These are phyloP conservation scores for Grosmannia clavigera DNA, from an alignment of 2,329 filamentous ascomycete genomes.

Conservation along the genomic window DNA sequence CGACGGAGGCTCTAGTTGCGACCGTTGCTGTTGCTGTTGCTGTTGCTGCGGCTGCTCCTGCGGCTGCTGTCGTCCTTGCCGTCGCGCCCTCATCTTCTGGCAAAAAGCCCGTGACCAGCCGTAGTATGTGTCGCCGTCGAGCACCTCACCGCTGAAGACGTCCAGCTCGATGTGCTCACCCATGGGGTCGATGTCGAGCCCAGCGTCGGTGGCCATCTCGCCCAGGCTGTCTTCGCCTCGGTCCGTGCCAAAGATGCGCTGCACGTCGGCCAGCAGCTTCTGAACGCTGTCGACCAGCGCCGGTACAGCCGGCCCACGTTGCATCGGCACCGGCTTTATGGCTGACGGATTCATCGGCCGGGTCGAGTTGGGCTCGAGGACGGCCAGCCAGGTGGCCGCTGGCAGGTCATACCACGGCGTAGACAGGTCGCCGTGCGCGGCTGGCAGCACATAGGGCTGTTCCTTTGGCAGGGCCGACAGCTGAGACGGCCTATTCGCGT, in stretches of 20 bases:
- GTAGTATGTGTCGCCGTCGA: conserved; percentile 66
- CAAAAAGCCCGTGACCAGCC: conserved; percentile 78
- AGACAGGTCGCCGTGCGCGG: conserved; percentile 61
- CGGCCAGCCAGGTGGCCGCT: conserved; percentile 67
- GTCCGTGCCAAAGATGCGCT: conserved; percentile 48
- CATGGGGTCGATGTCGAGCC: conserved; percentile 52
- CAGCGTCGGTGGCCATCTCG: conserved; percentile 37
- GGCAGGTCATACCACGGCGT: conserved; percentile 73
- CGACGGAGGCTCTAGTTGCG: conserved; percentile 3
- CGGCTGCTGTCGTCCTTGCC: conserved; percentile 16
- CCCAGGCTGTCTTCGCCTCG: conserved; percentile 26
- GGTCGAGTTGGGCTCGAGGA: conserved; percentile 64
- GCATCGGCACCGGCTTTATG: conserved; percentile 60
- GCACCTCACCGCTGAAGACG: conserved; percentile 51
- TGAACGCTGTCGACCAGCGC: conserved; percentile 57
- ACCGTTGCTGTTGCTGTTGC: conserved; percentile 13
- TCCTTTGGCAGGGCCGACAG: conserved; percentile 3
- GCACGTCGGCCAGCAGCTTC: conserved; percentile 54
- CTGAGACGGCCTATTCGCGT: conserved; percentile 16
- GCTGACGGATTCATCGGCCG: conserved; percentile 59
- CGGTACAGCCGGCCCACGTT: conserved; percentile 54
- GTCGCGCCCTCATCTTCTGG: conserved; percentile 60
- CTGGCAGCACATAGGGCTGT: conserved; percentile 53
- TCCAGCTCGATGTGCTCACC: conserved; percentile 57
- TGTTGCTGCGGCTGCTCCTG: conserved; percentile 4